Percentiles rank a stretch among this genome's conserved stretches.
Conservation (phyloP, 257 asterid species). For the Scutellaria barbata region DNA sequence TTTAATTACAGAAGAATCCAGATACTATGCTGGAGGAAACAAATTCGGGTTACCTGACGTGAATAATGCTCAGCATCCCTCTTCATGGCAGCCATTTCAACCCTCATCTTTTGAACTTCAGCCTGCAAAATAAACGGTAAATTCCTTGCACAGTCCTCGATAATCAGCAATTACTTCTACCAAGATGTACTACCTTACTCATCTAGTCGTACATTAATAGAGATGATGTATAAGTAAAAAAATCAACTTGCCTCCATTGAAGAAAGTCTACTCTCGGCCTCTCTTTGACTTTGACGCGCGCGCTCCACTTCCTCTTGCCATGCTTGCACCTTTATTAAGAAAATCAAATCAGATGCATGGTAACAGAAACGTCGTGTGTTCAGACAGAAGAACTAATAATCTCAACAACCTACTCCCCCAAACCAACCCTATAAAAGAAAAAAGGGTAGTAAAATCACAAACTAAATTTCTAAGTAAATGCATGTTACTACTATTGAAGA, state of each 20-base stretch:
- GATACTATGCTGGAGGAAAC: constrained; percentile 26
- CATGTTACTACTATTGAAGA: not conserved
- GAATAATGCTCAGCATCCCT: constrained; percentile 99
- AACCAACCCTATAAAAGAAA: not conserved
- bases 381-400: not conserved
- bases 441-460: not conserved
- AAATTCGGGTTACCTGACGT: constrained; percentile 67
- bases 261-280: constrained; percentile 93
- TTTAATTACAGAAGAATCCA: constrained; percentile 23
- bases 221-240: constrained; percentile 27
- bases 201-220: constrained; percentile 19
- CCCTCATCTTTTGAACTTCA: constrained; percentile 96
- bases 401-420: not conserved
- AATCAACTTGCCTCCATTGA: constrained; percentile 84
- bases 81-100: constrained; percentile 98
- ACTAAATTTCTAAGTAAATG: not conserved
- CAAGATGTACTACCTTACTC: constrained; percentile 24
- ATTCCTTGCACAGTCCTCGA: constrained; percentile 23
- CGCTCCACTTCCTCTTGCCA: constrained; percentile 99
- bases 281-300: constrained; percentile 94
- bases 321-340: constrained; percentile 75
- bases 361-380: not conserved
- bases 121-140: constrained; percentile 56
- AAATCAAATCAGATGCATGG: constrained; percentile 21
- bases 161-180: constrained; percentile 31